A percentile compares a stretch with the other conserved stretches of the same genome.
phyloP scores from a whole-genome alignment of 2,329 filamentous ascomycete species.

The Curvularia sp. region DNA sequence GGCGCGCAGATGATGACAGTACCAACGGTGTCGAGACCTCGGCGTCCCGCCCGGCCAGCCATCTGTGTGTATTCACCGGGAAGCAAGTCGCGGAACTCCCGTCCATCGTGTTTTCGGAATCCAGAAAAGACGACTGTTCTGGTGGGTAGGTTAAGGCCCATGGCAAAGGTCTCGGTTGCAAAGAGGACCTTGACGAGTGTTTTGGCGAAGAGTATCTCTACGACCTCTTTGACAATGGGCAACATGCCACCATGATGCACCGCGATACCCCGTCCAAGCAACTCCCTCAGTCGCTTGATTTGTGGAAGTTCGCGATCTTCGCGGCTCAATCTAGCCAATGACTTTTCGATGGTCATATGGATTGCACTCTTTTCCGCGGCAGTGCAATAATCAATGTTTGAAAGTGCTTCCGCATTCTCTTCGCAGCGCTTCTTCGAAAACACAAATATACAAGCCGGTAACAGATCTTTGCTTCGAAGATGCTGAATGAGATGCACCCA shows the following conservation, averaged over 20 bases:
- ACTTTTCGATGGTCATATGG: conserved; percentile 97
- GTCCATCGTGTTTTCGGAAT: conserved; percentile 94
- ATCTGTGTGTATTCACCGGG: conserved; percentile 99
- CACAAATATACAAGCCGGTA: conserved; percentile 96
- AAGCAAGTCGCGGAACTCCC: conserved; percentile 86
- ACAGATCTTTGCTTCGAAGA: conserved; percentile 82
- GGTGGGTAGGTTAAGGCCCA: conserved; percentile 95
- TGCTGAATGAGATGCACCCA: conserved; percentile 97
- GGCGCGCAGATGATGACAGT: conserved; percentile 90
- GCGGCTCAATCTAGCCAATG: conserved; percentile 85
- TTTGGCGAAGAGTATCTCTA: conserved; percentile 94
- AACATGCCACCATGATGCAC: conserved; percentile 95
- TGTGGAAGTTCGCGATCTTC: conserved; percentile 92
- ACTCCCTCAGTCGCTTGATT: conserved; percentile 84
- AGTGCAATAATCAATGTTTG: conserved; percentile 93
- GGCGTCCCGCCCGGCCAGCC: conserved; percentile 91
- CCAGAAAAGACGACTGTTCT: conserved; percentile 97
- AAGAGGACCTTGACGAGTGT: conserved; percentile 96
- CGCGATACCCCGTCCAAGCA: conserved; percentile 86
- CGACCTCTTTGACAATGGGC: conserved; percentile 96
- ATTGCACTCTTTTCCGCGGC: conserved; percentile 94
- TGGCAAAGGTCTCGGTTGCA: conserved; percentile 97
- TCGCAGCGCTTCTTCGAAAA: conserved; percentile 98
- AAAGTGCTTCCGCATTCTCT: conserved; percentile 93
- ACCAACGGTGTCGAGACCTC: conserved; percentile 90